Conservation (phyloP, 2,329 filamentous ascomycete species). For the Saccharata proteae region DNA sequence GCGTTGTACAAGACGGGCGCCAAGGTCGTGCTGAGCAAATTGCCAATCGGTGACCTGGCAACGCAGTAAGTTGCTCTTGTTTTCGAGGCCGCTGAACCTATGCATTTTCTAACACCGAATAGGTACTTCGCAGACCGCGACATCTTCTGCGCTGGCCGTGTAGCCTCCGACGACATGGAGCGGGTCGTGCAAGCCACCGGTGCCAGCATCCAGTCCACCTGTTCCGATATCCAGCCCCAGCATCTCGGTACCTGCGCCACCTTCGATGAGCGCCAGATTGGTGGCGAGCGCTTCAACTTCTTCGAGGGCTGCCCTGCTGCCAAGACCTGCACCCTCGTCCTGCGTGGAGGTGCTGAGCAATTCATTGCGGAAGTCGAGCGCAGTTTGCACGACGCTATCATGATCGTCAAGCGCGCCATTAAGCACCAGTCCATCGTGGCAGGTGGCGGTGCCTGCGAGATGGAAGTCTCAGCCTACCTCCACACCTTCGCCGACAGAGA, state of each 20-base stretch:
- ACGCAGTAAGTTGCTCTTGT: conserved; percentile 57
- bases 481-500: conserved; percentile 88
- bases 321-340: conserved; percentile 91
- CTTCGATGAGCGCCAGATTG: conserved; percentile 95
- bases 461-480: conserved; percentile 91
- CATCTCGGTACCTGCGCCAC: conserved; percentile 82
- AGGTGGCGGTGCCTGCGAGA: conserved; percentile 87
- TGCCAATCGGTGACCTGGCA: conserved; percentile 92
- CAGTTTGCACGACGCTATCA: conserved; percentile 95
- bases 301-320: conserved; percentile 92
- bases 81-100: neutral
- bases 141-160: conserved; percentile 94
- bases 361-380: conserved; percentile 99
- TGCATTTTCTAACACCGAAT: conserved; percentile 2
- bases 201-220: conserved; percentile 8
- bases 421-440: conserved; percentile 91
- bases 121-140: conserved; percentile 90
- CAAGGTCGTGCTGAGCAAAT: conserved; percentile 93
- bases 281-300: conserved; percentile 95
- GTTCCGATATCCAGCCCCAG: conserved; percentile 34
- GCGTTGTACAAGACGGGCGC: conserved; percentile 86
- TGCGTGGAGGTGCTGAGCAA: conserved; percentile 93
- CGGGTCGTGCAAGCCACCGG: conserved; percentile 87
- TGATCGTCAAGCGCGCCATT: conserved; percentile 98
- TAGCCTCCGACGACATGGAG: conserved; percentile 84